phyloP scores from a whole-genome alignment of 2,329 filamentous ascomycete species.

The Apiospora pterosperma region DNA sequence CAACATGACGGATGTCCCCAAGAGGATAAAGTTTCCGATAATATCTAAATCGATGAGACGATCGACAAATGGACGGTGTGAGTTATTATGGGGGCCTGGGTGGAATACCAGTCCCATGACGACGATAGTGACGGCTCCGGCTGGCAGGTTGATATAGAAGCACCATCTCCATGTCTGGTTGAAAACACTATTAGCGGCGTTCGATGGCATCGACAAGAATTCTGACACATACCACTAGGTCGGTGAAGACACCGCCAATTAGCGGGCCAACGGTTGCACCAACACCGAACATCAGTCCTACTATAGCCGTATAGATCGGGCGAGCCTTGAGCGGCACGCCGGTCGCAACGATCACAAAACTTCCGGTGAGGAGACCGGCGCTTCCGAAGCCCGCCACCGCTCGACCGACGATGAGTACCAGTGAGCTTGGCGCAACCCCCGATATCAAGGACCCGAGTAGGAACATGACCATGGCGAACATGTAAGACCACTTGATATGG shows the following conservation, averaged over 20 bases:
- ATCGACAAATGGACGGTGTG: slow-evolving; percentile 16
- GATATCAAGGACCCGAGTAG: slow-evolving; percentile 34
- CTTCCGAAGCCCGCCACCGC: slow-evolving; percentile 34
- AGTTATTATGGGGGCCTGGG: slow-evolving; percentile 15
- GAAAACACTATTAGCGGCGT: background rate
- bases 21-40: slow-evolving; percentile 39
- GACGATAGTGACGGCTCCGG: slow-evolving; percentile 30
- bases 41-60: slow-evolving; percentile 30
- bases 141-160: slow-evolving; percentile 39
- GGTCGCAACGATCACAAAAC: slow-evolving; percentile 29
- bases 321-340: slow-evolving; percentile 26
- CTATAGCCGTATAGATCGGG: slow-evolving; percentile 28
- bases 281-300: slow-evolving; percentile 31
- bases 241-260: slow-evolving; percentile 34
- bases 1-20: slow-evolving; percentile 40
- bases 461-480: slow-evolving; percentile 26
- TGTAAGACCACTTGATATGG: slow-evolving; percentile 27
- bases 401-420: slow-evolving; percentile 31
- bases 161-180: slow-evolving; percentile 37
- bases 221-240: slow-evolving; percentile 25
- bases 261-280: slow-evolving; percentile 31
- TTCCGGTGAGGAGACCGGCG: slow-evolving; percentile 30
- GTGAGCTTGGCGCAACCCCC: slow-evolving; percentile 29
- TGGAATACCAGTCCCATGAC: slow-evolving; percentile 26
- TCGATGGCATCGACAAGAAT: background rate